phyloP scores from a whole-genome alignment of 192 early-diverging fungal species.

The Mortierella claussenii region DNA sequence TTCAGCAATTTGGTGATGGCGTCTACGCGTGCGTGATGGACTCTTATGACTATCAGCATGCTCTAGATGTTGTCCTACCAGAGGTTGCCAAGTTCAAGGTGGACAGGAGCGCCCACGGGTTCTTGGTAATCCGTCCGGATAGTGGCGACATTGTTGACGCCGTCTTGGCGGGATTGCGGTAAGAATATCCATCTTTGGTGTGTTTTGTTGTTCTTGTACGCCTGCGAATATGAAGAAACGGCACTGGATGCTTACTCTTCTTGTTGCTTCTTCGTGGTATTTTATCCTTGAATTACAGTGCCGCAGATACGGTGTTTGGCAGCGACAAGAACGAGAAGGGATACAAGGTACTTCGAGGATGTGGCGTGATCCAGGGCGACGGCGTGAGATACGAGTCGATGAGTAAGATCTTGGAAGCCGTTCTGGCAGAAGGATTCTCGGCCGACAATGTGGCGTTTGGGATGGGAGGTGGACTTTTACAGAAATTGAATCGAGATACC shows the following conservation, averaged over 20 bases:
- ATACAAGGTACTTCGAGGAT: constrained; percentile 78
- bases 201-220: no score
- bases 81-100: constrained; percentile 72
- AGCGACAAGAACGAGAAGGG: constrained; percentile 75
- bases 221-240: no score
- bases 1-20: constrained; percentile 75
- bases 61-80: constrained; percentile 80
- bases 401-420: constrained; percentile 64
- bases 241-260: no score
- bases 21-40: constrained; percentile 93
- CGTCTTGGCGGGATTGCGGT: constrained; percentile 78
- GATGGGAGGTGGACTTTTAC: constrained; percentile 89
- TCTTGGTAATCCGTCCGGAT: constrained; percentile 86
- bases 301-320: constrained; percentile 82
- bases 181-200: no score
- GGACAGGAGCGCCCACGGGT: constrained; percentile 71
- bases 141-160: constrained; percentile 84
- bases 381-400: constrained; percentile 71
- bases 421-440: constrained; percentile 69
- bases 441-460: constrained; percentile 83
- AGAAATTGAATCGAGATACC: constrained; percentile 88
- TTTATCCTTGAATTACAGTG: no score
- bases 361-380: constrained; percentile 88
- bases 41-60: constrained; percentile 85
- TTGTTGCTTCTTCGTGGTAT: no score